Base-by-base conservation (phyloP, 2,329 filamentous ascomycete species). In the Fusarium burgessii region DNA sequence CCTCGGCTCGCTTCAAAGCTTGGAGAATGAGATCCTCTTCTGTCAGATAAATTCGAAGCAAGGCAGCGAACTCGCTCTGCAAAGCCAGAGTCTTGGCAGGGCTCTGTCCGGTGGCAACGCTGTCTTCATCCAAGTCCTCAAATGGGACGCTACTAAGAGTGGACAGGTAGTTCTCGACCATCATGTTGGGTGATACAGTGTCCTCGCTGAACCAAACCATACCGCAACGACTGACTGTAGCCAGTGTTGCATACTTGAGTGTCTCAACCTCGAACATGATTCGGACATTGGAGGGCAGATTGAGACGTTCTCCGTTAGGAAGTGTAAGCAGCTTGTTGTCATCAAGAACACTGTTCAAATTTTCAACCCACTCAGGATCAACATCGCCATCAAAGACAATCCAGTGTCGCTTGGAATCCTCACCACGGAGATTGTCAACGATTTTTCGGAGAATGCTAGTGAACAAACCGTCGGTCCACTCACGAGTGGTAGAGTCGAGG, bases 121-220 rank as follows among this genome's bases (percentile, higher is more conserved):
- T 92, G 77, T 98, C 96, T 79, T 99, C 97, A 74, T 99, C 96
- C 36, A 99, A 85, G 75, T 99, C 96, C 77, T 99, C 96, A 76
- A 99, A 98, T 0, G 93, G 90, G 61, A 93, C 91, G 6, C 90
- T 92, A 74, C 92, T 91, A 41, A 99, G 89, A 49, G 91, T 90
- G 66, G 96, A 90, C 56, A 99, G 88, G 77, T 99, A 98, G 81
- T 98, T 93, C 69, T 90, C 87, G 42, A 98, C 92, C 90, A 98
- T 93, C 92, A 99, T 97, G 72, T 88, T 89, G 2, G 95, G 89
- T 35, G 94, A 95, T 42, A 99, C 95, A 32, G 95, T 98, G 78
- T 99, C 97, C 77, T 98, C 95, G 79, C 94, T 99, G 84, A 98
- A 99, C 96, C 96, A 99, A 17, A 99, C 97, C 96, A 99, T 99